Percentiles rank a stretch among this genome's conserved stretches.
These are phyloP conservation scores for Dipteronia dyeriana DNA, from an alignment of 345 rosid species.

Conservation along the genomic window DNA sequence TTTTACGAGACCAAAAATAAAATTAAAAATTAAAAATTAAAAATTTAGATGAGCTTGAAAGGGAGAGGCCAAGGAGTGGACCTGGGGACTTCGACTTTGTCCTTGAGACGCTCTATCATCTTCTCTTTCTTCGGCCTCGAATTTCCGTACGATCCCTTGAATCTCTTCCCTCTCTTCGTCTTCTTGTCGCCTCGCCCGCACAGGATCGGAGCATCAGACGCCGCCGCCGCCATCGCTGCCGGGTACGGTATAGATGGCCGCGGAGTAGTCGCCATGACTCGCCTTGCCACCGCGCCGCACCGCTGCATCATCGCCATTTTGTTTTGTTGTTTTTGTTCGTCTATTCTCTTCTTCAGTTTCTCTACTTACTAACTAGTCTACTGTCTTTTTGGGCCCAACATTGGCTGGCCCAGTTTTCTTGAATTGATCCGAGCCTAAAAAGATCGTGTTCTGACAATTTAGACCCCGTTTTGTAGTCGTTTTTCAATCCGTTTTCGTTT, in stretches of 20 bases:
- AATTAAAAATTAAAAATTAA: background rate
- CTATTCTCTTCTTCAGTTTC: background rate
- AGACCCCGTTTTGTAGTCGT: too few species aligned
- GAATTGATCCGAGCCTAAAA: too few species aligned
- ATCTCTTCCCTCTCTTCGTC: constrained; percentile 92
- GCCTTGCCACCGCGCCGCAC: constrained; percentile 62
- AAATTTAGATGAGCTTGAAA: constrained; percentile 81
- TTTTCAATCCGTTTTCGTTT: too few species aligned
- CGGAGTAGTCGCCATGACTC: constrained; percentile 45
- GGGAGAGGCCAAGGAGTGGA: constrained; percentile 99
- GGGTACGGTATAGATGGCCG: constrained; percentile 28
- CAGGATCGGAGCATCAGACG: constrained; percentile 38
- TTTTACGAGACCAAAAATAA: background rate
- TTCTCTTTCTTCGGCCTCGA: constrained; percentile 90
- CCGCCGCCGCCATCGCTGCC: constrained; percentile 20
- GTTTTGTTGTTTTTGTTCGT: constrained; percentile 6
- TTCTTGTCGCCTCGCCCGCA: constrained; percentile 94
- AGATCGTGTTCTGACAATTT: too few species aligned
- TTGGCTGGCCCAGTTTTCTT: background rate
- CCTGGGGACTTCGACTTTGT: constrained; percentile 89
- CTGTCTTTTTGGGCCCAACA: background rate
- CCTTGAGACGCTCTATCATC: constrained; percentile 88
- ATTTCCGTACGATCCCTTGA: constrained; percentile 87
- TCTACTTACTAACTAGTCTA: background rate
- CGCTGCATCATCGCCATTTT: constrained; percentile 61